phyloP scores from a whole-genome alignment of 1,139 yeast species.

The Meyerozyma sp. region DNA sequence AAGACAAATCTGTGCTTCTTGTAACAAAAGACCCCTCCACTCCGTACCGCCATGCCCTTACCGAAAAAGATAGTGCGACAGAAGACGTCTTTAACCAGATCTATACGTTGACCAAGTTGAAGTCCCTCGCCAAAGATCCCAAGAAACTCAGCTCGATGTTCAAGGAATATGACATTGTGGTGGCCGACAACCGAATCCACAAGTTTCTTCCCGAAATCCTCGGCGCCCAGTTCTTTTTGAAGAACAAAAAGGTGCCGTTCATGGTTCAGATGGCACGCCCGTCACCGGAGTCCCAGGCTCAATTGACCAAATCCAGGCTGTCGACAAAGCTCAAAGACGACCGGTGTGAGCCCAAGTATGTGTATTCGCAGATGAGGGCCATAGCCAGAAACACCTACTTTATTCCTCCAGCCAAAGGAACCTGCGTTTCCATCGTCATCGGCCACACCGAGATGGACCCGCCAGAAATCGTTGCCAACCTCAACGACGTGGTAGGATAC shows the following conservation, averaged over 20 bases:
- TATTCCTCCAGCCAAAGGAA: constrained; percentile 55
- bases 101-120: constrained; percentile 51
- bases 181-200: constrained; percentile 62
- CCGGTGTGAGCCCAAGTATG: constrained; percentile 55
- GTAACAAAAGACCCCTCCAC: constrained; percentile 67
- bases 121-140: constrained; percentile 38
- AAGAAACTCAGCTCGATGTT: constrained; percentile 42
- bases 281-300: constrained; percentile 26
- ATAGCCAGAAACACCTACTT: constrained; percentile 57
- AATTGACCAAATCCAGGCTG: constrained; percentile 25
- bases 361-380: constrained; percentile 54
- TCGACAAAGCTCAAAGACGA: constrained; percentile 45
- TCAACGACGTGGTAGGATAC: constrained; percentile 50
- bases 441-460: constrained; percentile 47
- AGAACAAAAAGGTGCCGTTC: constrained; percentile 58
- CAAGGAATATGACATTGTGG: constrained; percentile 59
- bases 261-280: constrained; percentile 62
- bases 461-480: constrained; percentile 44
- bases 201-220: constrained; percentile 51
- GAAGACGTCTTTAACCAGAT: constrained; percentile 57
- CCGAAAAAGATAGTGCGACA: constrained; percentile 46
- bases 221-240: constrained; percentile 52
- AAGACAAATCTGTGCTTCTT: constrained; percentile 47
- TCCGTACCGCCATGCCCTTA: constrained; percentile 43
- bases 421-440: constrained; percentile 43